A percentile compares a stretch with the other conserved stretches of the same genome.
These are phyloP conservation scores for Euphorbia tirucalli DNA, from an alignment of 345 rosid genomes.

Conservation along the genomic window DNA sequence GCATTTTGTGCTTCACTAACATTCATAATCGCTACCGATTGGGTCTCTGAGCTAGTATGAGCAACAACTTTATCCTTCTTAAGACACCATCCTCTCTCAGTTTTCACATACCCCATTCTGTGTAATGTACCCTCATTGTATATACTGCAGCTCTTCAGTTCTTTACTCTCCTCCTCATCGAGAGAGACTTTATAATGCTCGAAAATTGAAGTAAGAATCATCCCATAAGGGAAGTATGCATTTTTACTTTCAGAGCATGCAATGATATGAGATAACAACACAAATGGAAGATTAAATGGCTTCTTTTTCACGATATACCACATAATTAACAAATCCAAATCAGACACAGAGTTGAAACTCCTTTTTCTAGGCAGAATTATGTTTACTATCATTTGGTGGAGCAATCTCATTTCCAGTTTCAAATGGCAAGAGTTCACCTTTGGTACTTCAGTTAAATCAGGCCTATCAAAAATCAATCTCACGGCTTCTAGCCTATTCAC, in stretches of 20 bases:
- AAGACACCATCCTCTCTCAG: constrained; percentile 6
- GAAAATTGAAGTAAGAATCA: constrained; percentile 6
- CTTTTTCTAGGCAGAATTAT: constrained; percentile 6
- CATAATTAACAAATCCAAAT: constrained; percentile 8
- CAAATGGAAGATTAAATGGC: constrained; percentile 1
- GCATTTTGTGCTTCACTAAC: not conserved
- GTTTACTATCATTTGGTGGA: not conserved
- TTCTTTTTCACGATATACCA: constrained; percentile 4
- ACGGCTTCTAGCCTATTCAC: constrained; percentile 1
- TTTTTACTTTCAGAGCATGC: constrained; percentile 5
- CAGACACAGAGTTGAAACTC: not conserved
- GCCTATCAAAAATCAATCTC: not conserved
- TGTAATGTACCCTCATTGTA: not conserved
- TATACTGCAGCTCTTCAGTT: not conserved
- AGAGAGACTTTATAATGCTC: not conserved
- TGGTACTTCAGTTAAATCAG: not conserved
- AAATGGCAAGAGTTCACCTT: not conserved
- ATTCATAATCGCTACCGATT: not conserved
- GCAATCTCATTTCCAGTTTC: constrained; percentile 9
- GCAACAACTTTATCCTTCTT: constrained; percentile 9
- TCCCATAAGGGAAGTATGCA: not conserved
- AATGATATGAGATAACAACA: constrained; percentile 3
- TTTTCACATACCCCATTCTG: constrained; percentile 6
- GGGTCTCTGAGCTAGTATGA: not conserved
- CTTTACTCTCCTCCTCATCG: not conserved